A percentile compares a stretch with the other conserved stretches of the same genome.
phyloP scores from a whole-genome alignment of 345 rosid species.

The Citrus mangshanensis region DNA sequence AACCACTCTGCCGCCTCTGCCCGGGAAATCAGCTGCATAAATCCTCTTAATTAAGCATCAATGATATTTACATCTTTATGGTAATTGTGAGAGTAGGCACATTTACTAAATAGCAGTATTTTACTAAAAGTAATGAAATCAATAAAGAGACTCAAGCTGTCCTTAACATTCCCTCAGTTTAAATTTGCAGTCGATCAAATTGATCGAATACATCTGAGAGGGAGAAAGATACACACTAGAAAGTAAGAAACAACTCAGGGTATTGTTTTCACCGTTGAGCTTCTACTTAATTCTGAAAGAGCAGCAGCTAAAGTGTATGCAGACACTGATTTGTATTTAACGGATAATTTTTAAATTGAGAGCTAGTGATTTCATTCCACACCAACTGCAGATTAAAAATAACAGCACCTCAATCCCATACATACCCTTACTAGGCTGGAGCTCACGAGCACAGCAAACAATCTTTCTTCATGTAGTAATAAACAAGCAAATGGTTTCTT shows the following conservation, averaged over 20 bases:
- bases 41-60: not conserved
- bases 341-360: no score
- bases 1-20: constrained; percentile 64
- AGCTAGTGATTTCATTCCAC: not conserved
- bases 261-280: no score
- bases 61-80: not conserved
- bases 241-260: not conserved
- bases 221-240: not conserved
- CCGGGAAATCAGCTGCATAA: constrained; percentile 46
- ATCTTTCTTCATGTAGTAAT: not conserved
- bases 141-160: not conserved
- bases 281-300: not conserved
- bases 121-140: not conserved
- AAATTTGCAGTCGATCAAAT: not conserved
- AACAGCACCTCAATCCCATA: not conserved
- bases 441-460: not conserved
- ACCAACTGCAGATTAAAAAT: not conserved
- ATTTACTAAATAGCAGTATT: no score
- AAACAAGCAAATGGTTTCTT: not conserved
- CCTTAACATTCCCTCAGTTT: not conserved
- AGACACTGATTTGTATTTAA: no score
- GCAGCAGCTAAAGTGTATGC: not conserved
- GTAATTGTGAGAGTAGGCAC: not conserved
- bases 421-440: not conserved
- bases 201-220: not conserved